phyloP scores from a whole-genome alignment of 345 rosid genomes.

The Gossypium arboreum region DNA sequence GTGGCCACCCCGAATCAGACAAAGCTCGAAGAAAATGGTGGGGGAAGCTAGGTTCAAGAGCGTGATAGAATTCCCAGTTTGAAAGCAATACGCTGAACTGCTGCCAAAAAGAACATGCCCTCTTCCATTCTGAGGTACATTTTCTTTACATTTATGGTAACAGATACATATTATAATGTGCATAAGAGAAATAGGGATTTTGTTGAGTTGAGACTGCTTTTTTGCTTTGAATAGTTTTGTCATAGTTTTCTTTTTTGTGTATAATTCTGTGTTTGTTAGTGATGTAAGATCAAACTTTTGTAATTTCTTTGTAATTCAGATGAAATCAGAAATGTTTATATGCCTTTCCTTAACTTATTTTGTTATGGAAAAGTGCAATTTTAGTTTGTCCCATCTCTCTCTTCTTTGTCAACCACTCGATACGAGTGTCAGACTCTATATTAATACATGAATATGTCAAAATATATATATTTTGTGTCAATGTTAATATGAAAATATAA shows the following conservation, averaged over 20 bases:
- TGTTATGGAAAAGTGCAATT: no score
- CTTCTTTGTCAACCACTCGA: no score
- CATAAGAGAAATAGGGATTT: conserved; percentile 24
- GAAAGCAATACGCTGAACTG: conserved; percentile 5
- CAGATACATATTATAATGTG: conserved; percentile 18
- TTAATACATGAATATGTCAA: no score
- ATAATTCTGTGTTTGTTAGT: conserved; percentile 19
- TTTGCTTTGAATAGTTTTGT: conserved; percentile 1
- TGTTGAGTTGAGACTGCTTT: conserved; percentile 7
- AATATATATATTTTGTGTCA: no score
- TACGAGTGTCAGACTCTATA: no score
- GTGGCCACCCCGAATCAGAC: conserved; percentile 38
- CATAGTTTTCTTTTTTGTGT: conserved; percentile 17
- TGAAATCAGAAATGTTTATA: conserved; percentile 6
- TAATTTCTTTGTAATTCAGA: conserved; percentile 7
- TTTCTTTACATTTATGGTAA: conserved; percentile 1
- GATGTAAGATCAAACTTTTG: conserved; percentile 22
- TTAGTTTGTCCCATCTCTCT: no score
- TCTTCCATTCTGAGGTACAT: conserved; percentile 12
- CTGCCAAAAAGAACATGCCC: not conserved
- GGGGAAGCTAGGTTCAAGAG: conserved; percentile 49
- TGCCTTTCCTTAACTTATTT: not conserved
- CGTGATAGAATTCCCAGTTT: not conserved
- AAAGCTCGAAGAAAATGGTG: conserved; percentile 80
- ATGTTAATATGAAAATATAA: no score